Conservation (phyloP, 2,329 filamentous ascomycete genomes). For the Coniochaeta hoffmannii region DNA sequence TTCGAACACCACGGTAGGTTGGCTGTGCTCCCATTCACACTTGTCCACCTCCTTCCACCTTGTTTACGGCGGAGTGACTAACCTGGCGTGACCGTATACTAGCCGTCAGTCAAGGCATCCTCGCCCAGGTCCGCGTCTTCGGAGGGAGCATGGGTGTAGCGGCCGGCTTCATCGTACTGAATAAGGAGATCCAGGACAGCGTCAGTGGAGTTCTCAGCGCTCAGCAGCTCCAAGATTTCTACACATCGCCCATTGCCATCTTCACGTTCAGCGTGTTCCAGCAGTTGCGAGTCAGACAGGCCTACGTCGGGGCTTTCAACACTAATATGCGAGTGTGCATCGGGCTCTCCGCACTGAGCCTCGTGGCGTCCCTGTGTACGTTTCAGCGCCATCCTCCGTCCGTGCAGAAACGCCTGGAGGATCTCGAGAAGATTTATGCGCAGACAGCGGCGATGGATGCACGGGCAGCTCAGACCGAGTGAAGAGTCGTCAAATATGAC, state of each 20-base stretch:
- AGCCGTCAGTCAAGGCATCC: conserved; percentile 14
- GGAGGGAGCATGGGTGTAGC: conserved; percentile 20
- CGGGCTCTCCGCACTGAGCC: conserved; percentile 8
- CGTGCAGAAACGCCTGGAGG: conserved; percentile 11
- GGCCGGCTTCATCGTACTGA: conserved; percentile 13
- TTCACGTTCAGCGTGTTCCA: conserved; percentile 8
- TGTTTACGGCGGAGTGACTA: neutral
- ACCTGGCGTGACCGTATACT: neutral
- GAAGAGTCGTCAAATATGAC: neutral
- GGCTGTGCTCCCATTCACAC: too few species aligned
- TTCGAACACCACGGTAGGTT: conserved; percentile 15
- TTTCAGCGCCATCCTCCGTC: conserved; percentile 14
- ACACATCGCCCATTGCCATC: conserved; percentile 10
- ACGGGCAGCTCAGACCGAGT: neutral
- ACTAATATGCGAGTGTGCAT: conserved; percentile 14
- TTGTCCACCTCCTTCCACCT: neutral
- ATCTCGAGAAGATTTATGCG: neutral
- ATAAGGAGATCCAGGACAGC: conserved; percentile 10
- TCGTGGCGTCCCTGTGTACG: conserved; percentile 11
- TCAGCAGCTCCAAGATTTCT: conserved; percentile 11
- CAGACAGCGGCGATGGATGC: neutral
- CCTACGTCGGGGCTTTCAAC: conserved; percentile 13
- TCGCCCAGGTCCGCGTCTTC: conserved; percentile 17
- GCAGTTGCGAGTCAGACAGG: conserved; percentile 9
- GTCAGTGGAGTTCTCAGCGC: conserved; percentile 9